A percentile compares a stretch with the other conserved stretches of the same genome.
These are phyloP conservation scores for Cyclotella kingstonii DNA, from an alignment of 108 stramenopile genomes.

Conservation along the genomic window DNA sequence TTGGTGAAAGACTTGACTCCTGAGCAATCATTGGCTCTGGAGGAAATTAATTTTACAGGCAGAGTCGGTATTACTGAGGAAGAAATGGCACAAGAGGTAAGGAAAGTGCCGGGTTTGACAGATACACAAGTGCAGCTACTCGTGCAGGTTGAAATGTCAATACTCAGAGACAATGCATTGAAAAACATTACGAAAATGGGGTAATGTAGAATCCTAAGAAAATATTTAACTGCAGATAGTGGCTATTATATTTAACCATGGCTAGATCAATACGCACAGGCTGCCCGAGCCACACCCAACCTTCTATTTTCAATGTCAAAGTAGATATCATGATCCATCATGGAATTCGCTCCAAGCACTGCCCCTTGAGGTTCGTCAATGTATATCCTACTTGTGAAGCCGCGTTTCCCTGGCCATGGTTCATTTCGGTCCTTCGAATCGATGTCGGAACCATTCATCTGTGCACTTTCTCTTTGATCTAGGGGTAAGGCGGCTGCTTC, in stretches of 20 bases:
- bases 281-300: conserved; percentile 77
- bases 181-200: conserved; percentile 40
- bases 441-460: neutral
- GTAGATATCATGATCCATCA: conserved; percentile 88
- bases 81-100: conserved; percentile 41
- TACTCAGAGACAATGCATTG: conserved; percentile 35
- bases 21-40: conserved; percentile 40
- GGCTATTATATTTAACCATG: neutral
- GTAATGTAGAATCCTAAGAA: too few species aligned
- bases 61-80: conserved; percentile 34
- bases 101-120: conserved; percentile 51
- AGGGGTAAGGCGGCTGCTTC: conserved; percentile 41
- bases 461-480: neutral
- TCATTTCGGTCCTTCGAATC: neutral
- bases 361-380: conserved; percentile 84
- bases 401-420: conserved; percentile 45
- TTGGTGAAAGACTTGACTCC: conserved; percentile 44
- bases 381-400: conserved; percentile 78
- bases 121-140: conserved; percentile 51
- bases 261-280: conserved; percentile 9
- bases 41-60: conserved; percentile 44
- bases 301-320: conserved; percentile 75
- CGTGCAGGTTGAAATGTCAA: conserved; percentile 55
- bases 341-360: conserved; percentile 93
- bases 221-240: too few species aligned